Conservation (phyloP, 2,329 filamentous ascomycete genomes). For the Penicillium sp. region DNA sequence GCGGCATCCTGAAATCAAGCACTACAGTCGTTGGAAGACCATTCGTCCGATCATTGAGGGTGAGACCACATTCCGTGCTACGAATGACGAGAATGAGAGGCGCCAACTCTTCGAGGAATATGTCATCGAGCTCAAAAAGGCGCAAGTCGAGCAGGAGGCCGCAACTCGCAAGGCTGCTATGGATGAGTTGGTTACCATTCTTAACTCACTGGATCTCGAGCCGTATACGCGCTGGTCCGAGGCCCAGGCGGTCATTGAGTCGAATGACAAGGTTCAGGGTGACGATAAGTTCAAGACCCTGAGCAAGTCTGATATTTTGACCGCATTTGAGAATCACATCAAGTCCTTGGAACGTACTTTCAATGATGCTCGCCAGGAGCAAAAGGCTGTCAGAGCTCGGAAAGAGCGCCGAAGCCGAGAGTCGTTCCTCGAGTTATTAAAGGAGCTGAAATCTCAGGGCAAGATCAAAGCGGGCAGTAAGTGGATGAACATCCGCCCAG, state of each 20-base stretch:
- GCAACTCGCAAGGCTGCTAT: conserved; percentile 73
- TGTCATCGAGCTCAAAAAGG: conserved; percentile 75
- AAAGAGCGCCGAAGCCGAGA: conserved; percentile 84
- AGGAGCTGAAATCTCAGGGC: conserved; percentile 68
- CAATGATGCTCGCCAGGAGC: conserved; percentile 84
- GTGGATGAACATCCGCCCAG: conserved; percentile 76
- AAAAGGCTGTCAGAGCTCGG: conserved; percentile 76
- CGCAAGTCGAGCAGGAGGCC: conserved; percentile 71
- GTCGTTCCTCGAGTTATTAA: conserved; percentile 69
- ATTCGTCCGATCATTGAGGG: conserved; percentile 90
- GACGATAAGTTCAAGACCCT: conserved; percentile 84
- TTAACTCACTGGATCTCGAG: conserved; percentile 78
- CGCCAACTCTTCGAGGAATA: conserved; percentile 93
- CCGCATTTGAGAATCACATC: conserved; percentile 91
- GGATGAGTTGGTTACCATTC: conserved; percentile 73
- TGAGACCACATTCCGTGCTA: conserved; percentile 92
- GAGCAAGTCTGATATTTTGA: conserved; percentile 84
- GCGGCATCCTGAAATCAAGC: conserved; percentile 93
- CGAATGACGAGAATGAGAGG: conserved; percentile 81
- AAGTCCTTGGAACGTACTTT: conserved; percentile 85
- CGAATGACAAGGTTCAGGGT: conserved; percentile 70
- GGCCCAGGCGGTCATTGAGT: conserved; percentile 76
- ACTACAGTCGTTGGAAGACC: conserved; percentile 96
- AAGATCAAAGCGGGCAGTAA: conserved; percentile 87
- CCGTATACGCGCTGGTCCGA: conserved; percentile 94